Evolutionary conservation across 163 green algal genomes (phyloP).

Genomic region (Prototheca wickerhamii): DNA sequence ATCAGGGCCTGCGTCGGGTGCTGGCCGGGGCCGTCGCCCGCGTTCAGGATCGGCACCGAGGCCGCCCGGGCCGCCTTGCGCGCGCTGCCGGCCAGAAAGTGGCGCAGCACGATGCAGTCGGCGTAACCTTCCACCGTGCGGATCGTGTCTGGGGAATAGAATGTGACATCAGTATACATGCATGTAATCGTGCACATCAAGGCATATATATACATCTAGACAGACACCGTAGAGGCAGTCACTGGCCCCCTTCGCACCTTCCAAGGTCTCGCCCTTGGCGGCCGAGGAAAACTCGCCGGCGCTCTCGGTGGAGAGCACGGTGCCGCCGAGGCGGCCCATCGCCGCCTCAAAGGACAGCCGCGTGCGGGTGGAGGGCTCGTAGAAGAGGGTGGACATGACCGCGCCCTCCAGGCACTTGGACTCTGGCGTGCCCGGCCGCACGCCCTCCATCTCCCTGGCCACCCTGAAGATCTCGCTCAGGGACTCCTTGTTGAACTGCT

Average conservation of each 20-base stretch:
- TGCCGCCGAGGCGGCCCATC: constrained; percentile 87
- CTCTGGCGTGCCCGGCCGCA: constrained; percentile 42
- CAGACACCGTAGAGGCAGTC: neutral
- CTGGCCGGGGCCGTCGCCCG: constrained; percentile 96
- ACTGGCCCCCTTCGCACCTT: constrained; percentile 43
- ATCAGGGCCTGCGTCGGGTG: constrained; percentile 95
- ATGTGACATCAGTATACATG: neutral
- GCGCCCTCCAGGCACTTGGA: constrained; percentile 71
- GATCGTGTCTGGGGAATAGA: constrained; percentile 79
- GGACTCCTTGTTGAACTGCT: constrained; percentile 80
- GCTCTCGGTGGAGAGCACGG: constrained; percentile 91
- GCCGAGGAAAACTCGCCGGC: constrained; percentile 94
- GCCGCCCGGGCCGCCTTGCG: constrained; percentile 64
- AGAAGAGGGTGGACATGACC: constrained; percentile 98
- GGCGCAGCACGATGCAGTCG: constrained; percentile 94
- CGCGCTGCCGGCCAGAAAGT: constrained; percentile 81
- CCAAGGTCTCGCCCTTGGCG: constrained; percentile 90
- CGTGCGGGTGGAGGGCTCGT: constrained; percentile 98
- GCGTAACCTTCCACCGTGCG: constrained; percentile 93
- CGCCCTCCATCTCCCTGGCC: constrained; percentile 78
- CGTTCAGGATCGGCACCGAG: constrained; percentile 91
- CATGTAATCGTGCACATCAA: neutral
- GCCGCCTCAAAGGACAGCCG: constrained; percentile 94
- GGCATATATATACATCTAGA: neutral
- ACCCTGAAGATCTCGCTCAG: constrained; percentile 82